A percentile compares a stretch with the other conserved stretches of the same genome.
These are phyloP conservation scores for Beauveria asiatica DNA, from an alignment of 2,329 filamentous ascomycete species.

Conservation along the genomic window DNA sequence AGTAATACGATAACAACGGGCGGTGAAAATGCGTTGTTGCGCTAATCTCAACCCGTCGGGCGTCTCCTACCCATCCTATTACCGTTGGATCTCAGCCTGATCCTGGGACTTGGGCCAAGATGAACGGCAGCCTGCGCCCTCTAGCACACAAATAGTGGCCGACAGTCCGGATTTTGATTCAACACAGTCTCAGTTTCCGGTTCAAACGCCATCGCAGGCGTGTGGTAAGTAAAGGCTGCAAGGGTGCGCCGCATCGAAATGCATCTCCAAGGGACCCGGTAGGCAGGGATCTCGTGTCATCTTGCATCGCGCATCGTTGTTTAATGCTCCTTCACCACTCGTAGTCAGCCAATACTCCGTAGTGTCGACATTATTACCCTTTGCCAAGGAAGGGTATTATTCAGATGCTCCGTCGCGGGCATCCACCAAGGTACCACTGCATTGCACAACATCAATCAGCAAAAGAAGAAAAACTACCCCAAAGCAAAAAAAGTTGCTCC, in stretches of 20 bases:
- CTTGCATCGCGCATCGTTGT: not conserved
- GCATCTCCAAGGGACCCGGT: not conserved
- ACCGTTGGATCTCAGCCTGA: not conserved
- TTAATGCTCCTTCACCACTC: not conserved
- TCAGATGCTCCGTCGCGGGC: not conserved
- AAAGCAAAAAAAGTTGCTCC: not conserved
- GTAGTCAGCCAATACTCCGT: no score
- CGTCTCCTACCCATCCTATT: no score
- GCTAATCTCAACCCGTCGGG: not conserved
- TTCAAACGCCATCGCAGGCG: not conserved
- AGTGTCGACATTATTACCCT: not conserved
- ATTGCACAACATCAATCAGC: not conserved
- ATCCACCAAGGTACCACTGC: not conserved
- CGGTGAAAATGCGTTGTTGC: not conserved
- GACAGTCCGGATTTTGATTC: no score
- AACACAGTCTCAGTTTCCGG: not conserved
- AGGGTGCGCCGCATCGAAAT: not conserved
- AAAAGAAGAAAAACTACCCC: not conserved
- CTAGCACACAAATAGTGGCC: not conserved
- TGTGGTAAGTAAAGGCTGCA: not conserved
- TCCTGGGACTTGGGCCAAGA: not conserved
- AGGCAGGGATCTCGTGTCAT: not conserved
- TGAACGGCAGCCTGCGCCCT: not conserved
- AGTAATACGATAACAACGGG: not conserved
- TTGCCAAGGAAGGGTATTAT: not conserved